Conservation (phyloP, 2,329 filamentous ascomycete genomes). For the Fusarium clavum region DNA sequence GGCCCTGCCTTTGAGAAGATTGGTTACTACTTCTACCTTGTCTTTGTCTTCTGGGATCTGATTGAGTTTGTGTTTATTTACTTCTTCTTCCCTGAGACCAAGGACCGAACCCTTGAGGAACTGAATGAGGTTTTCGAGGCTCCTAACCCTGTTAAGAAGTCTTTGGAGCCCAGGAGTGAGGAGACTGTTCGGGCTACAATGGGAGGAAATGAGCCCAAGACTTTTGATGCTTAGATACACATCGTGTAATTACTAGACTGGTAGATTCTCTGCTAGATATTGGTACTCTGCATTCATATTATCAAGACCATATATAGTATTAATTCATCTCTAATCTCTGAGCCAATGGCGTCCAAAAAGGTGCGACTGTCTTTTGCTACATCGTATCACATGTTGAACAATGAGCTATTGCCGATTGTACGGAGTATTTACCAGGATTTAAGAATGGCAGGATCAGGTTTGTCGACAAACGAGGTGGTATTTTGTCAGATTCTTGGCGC, state of each 20-base stretch:
- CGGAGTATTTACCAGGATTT: neutral
- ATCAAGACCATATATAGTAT: neutral
- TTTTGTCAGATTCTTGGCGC: neutral
- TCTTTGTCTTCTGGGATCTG: slow-evolving; percentile 60
- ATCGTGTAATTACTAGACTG: neutral
- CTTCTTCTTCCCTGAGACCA: slow-evolving; percentile 62
- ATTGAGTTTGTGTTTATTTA: slow-evolving; percentile 58
- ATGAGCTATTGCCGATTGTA: neutral
- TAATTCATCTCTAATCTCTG: neutral
- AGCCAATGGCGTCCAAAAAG: neutral
- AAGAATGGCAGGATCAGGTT: neutral
- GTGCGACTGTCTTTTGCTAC: too few relatives aligned
- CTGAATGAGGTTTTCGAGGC: slow-evolving; percentile 47
- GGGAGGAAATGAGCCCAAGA: slow-evolving; percentile 11
- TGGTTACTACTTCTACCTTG: slow-evolving; percentile 58
- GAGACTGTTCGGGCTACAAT: slow-evolving; percentile 32
- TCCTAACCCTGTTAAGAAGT: slow-evolving; percentile 34
- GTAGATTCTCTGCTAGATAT: neutral
- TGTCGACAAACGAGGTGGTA: neutral
- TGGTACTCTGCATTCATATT: neutral
- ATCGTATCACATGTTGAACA: too few relatives aligned
- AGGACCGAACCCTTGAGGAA: slow-evolving; percentile 63
- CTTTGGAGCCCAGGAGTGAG: slow-evolving; percentile 30
- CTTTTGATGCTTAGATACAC: neutral
- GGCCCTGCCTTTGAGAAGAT: slow-evolving; percentile 58